Conservation (phyloP, 345 rosid species). For the Hibiscus syriacus region DNA sequence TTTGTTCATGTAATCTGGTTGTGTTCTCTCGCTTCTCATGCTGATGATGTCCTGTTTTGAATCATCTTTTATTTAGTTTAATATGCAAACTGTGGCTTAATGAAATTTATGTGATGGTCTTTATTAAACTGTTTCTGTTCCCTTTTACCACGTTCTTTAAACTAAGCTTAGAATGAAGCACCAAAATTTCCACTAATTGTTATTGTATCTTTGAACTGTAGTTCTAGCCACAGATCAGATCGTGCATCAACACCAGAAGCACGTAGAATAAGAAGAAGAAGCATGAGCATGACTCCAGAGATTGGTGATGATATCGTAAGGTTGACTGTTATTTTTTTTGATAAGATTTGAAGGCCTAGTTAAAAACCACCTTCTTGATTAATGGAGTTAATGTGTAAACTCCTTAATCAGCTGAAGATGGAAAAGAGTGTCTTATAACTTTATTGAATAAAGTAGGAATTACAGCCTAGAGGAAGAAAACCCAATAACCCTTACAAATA, state of each 20-base stretch:
- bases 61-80: neutral
- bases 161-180: neutral
- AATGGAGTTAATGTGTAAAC: too few species aligned
- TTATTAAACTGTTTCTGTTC: neutral
- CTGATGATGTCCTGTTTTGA: neutral
- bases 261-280: conserved; percentile 81
- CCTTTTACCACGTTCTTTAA: neutral
- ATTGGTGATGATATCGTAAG: conserved; percentile 98
- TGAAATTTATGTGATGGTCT: neutral
- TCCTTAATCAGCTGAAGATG: too few species aligned
- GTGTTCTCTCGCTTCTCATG: neutral
- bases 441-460: too few species aligned
- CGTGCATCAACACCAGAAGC: conserved; percentile 71
- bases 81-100: neutral
- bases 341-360: too few species aligned
- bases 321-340: conserved; percentile 48
- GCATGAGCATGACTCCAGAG: conserved; percentile 93
- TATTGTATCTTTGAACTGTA: conserved; percentile 12
- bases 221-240: conserved; percentile 57
- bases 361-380: too few species aligned
- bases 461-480: too few species aligned
- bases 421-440: too few species aligned
- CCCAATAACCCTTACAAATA: too few species aligned
- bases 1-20: neutral
- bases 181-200: neutral